phyloP scores from a whole-genome alignment of 2,329 filamentous ascomycete species.

The Fusarium avenaceum region DNA sequence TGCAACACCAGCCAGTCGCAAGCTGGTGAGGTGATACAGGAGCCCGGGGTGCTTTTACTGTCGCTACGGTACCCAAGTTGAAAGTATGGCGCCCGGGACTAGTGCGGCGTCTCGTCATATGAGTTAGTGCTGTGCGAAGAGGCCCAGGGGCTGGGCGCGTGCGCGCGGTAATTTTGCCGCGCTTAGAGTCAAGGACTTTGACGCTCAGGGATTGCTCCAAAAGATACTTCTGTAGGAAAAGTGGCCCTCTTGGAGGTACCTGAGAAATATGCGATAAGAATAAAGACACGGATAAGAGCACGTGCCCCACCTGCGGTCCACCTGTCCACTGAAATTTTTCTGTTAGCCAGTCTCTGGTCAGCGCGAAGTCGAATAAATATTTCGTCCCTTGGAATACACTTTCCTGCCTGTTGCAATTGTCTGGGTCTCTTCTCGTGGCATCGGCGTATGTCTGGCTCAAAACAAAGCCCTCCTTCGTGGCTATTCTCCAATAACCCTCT shows the following conservation, averaged over 20 bases:
- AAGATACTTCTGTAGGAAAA: conserved; percentile 1
- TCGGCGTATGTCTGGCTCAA: conserved; percentile 53
- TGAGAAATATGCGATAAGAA: conserved; percentile 34
- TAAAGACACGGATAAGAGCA: conserved; percentile 34
- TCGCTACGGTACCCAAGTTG: conserved; percentile 20
- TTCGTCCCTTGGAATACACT: conserved; percentile 18
- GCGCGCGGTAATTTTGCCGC: too few species aligned
- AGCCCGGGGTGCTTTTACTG: conserved; percentile 9
- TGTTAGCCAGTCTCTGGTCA: conserved; percentile 27
- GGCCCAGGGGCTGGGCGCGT: too few species aligned
- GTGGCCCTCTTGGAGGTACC: neutral
- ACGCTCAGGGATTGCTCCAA: neutral
- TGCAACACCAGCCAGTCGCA: conserved; percentile 17
- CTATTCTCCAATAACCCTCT: conserved; percentile 59
- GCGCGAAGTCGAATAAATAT: conserved; percentile 31
- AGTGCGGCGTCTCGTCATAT: neutral
- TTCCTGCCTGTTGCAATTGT: conserved; percentile 18
- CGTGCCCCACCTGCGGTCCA: conserved; percentile 33
- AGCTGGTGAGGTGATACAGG: conserved; percentile 30
- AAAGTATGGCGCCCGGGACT: conserved; percentile 14
- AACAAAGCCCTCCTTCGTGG: conserved; percentile 56
- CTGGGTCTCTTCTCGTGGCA: conserved; percentile 1
- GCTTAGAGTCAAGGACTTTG: neutral
- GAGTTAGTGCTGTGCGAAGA: neutral
- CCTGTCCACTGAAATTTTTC: conserved; percentile 49